Base-by-base conservation (phyloP, 805 yeast species). In the Kregervanrija fluxuum region DNA sequence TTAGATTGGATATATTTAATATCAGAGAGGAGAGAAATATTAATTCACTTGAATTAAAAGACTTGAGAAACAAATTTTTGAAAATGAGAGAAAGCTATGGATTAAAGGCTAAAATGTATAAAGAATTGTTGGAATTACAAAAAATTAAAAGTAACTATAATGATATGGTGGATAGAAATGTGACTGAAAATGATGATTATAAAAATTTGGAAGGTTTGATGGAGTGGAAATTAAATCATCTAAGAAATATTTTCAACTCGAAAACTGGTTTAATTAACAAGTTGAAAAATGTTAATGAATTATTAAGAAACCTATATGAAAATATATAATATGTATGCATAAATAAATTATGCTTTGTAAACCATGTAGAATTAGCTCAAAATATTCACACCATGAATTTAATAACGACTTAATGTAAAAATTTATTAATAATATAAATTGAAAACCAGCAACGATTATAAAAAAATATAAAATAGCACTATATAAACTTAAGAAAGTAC, bases 1-100 rank as follows among this genome's bases (percentile, higher is more conserved):
- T 61, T 11, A 52, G 74, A 36, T 31, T 40, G 5, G 45, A 58
- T 11, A 57, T 70, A 4, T 61, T 59, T 43, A 48, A 59, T 8
- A 46, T 56, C 1, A 53, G 69, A 14, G 41, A 53, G 9, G 55
- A 60, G 12, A 56, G 65, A 35, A 49, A 52, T 22, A 45, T 46
- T 22, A 43, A 61, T 8, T 53, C 46, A 33, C 40, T 48, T 8
- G 47, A 55, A 32, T 45, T 56, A 49, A 49, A 45, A 37, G 14
- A 52, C 39, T 41, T 51, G 48, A 47, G 66, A 48, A 35, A 44
- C 11, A 30, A 46, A 11, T 49, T 40, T 38, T n/a, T 35, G 14
- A 30, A 48, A 30, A 37, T 48, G 38, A 41, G 54, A 32, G 43
- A 45, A 37, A 40, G 50, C 4, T 54, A 50, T 46, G 35, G 49